Conservation (phyloP, 805 yeast genomes). For the Pichia gijzeniarum region DNA sequence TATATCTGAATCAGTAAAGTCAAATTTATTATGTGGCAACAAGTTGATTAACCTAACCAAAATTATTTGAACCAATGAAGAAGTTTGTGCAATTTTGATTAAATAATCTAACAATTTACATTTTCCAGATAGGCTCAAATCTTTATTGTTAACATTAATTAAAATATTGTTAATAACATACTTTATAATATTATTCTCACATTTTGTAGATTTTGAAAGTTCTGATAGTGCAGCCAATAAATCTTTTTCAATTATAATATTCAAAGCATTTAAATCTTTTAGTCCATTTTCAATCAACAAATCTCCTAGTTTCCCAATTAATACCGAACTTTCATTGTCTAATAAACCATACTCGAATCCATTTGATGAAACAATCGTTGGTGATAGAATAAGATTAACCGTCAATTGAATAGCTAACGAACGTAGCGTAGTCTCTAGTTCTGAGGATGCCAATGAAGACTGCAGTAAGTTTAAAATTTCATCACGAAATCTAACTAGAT, state of each 20-base stretch:
- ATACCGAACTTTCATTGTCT: conserved; percentile 13
- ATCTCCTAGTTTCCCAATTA: conserved; percentile 31
- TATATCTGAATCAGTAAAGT: neutral
- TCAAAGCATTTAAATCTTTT: conserved; percentile 2
- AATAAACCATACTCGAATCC: conserved; percentile 34
- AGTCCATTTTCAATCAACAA: conserved; percentile 7
- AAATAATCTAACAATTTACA: conserved; percentile 7
- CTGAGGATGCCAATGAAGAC: conserved; percentile 62
- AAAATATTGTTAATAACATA: conserved; percentile 5
- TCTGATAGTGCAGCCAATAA: conserved; percentile 9
- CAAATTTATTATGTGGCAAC: neutral
- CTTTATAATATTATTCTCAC: conserved; percentile 7
- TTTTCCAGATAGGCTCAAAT: neutral
- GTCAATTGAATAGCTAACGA: conserved; percentile 61
- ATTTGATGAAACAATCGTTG: conserved; percentile 7
- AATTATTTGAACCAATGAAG: conserved; percentile 8
- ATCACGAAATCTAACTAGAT: conserved; percentile 48
- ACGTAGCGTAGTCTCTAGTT: conserved; percentile 62
- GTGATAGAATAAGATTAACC: conserved; percentile 46
- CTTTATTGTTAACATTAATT: neutral
- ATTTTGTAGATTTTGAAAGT: conserved; percentile 6
- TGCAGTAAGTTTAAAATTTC: conserved; percentile 60
- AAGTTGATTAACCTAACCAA: conserved; percentile 11
- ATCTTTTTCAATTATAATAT: conserved; percentile 7
- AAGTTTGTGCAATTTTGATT: conserved; percentile 6